These are phyloP conservation scores for Backusella luteola DNA, from an alignment of 192 early-diverging fungal species.

Conservation along the genomic window DNA sequence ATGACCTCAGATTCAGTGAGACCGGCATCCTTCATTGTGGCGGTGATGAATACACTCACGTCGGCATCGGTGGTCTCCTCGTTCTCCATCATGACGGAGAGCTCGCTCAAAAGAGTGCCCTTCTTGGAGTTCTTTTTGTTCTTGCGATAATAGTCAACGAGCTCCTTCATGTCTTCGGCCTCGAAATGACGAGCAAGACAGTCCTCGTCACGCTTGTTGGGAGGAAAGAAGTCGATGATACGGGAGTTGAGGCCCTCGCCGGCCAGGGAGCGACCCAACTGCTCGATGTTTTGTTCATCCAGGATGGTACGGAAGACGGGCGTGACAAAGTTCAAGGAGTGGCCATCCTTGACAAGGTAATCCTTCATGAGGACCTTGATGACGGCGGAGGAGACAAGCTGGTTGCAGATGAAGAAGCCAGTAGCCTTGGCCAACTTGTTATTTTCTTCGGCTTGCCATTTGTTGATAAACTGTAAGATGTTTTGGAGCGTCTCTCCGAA, in stretches of 20 bases:
- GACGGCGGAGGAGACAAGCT: slow-evolving; percentile 69
- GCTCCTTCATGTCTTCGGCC: slow-evolving; percentile 85
- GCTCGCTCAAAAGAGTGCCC: slow-evolving; percentile 56
- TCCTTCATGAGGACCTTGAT: slow-evolving; percentile 84
- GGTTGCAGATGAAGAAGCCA: slow-evolving; percentile 68
- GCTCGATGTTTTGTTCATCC: slow-evolving; percentile 71
- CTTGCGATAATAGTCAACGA: slow-evolving; percentile 80
- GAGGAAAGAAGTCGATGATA: slow-evolving; percentile 90
- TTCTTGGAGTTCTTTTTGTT: slow-evolving; percentile 67
- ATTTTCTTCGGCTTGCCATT: slow-evolving; percentile 76
- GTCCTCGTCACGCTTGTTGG: slow-evolving; percentile 85
- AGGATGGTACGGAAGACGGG: slow-evolving; percentile 79
- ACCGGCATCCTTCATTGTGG: slow-evolving; percentile 59
- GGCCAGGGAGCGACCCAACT: slow-evolving; percentile 69
- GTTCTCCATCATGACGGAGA: slow-evolving; percentile 54
- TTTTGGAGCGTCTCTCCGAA: slow-evolving; percentile 86
- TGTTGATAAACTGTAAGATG: slow-evolving; percentile 88
- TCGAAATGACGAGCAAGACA: slow-evolving; percentile 91
- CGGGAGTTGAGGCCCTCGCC: slow-evolving; percentile 70
- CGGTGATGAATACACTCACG: slow-evolving; percentile 61
- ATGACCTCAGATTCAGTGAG: slow-evolving; percentile 80
- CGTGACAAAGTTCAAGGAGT: slow-evolving; percentile 81
- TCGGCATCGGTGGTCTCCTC: slow-evolving; percentile 47
- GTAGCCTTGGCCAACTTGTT: slow-evolving; percentile 77
- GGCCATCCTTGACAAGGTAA: slow-evolving; percentile 91